Percentiles rank a stretch among this genome's conserved stretches.
Conservation (phyloP, 768 basidiomycete genomes). For the Mycena haematopus region DNA sequence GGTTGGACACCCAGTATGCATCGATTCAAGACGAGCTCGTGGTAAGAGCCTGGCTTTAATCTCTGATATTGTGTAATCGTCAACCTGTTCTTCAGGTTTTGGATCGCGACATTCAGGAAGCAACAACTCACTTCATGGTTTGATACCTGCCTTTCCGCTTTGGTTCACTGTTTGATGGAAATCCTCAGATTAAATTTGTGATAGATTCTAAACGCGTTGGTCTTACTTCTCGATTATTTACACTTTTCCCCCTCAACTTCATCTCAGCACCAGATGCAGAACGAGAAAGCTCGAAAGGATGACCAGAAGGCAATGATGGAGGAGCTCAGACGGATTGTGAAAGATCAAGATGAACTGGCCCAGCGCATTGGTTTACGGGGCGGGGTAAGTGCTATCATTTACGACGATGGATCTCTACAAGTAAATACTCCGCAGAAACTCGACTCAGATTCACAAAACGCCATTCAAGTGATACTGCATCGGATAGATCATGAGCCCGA, state of each 20-base stretch:
- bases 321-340: slow-evolving; percentile 1
- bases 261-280: slow-evolving; percentile 6
- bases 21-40: slow-evolving; percentile 10
- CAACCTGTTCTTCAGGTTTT: neutral
- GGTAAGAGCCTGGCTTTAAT: neutral
- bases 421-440: neutral
- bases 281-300: slow-evolving; percentile 11
- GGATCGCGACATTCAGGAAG: slow-evolving; percentile 13
- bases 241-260: too few relatives aligned
- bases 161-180: neutral
- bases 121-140: slow-evolving; percentile 12
- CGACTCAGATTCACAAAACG: slow-evolving; percentile 1
- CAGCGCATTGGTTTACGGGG: slow-evolving; percentile 5
- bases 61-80: neutral
- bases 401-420: neutral
- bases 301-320: slow-evolving; percentile 12
- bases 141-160: neutral
- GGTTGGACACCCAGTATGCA: neutral
- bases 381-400: neutral
- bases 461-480: slow-evolving; percentile 6
- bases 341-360: slow-evolving; percentile 7
- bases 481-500: slow-evolving; percentile 9
- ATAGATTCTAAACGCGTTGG: neutral
- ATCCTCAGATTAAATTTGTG: slow-evolving; percentile 1
- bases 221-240: too few relatives aligned